phyloP scores from a whole-genome alignment of 2,329 filamentous ascomycete genomes.

The Aureobasidium mangrovei region DNA sequence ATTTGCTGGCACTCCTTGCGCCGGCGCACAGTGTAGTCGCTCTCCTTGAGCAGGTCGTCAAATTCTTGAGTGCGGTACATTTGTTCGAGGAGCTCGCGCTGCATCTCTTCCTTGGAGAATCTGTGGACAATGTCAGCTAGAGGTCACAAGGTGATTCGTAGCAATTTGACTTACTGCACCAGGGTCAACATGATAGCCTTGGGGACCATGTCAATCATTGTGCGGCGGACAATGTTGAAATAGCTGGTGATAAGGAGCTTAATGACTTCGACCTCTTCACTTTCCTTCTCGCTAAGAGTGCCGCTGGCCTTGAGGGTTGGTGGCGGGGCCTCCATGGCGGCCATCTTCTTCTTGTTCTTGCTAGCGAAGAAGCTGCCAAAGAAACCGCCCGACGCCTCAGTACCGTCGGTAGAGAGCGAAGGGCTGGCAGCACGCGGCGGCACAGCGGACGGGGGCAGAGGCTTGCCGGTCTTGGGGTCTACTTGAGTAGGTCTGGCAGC shows the following conservation, averaged over 20 bases:
- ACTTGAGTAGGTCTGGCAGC: constrained; percentile 81
- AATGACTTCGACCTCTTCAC: constrained; percentile 95
- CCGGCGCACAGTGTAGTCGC: constrained; percentile 88
- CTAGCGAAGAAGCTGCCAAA: constrained; percentile 98
- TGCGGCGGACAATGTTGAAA: constrained; percentile 95
- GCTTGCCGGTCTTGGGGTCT: constrained; percentile 97
- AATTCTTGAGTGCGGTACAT: constrained; percentile 90
- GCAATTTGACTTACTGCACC: constrained; percentile 64
- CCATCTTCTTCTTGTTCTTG: constrained; percentile 99
- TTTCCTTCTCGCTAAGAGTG: constrained; percentile 85
- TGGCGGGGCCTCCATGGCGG: constrained; percentile 96
- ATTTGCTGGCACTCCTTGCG: constrained; percentile 99
- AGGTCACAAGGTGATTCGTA: too few species aligned
- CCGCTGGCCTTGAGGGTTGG: constrained; percentile 89
- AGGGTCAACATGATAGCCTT: constrained; percentile 98
- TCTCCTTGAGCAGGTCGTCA: constrained; percentile 93
- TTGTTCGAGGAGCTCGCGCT: constrained; percentile 89
- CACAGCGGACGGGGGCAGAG: constrained; percentile 55
- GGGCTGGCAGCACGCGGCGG: constrained; percentile 71
- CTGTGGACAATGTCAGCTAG: constrained; percentile 37
- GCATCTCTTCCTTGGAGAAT: constrained; percentile 97
- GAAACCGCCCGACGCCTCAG: constrained; percentile 56
- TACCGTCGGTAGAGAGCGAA: constrained; percentile 51
- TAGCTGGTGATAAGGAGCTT: constrained; percentile 96
- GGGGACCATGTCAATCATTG: constrained; percentile 99